Evolutionary conservation across 2,329 filamentous ascomycete species (phyloP), one percentile per base, ranked within the genome.

Genomic region (Talaromyces sp.): DNA sequence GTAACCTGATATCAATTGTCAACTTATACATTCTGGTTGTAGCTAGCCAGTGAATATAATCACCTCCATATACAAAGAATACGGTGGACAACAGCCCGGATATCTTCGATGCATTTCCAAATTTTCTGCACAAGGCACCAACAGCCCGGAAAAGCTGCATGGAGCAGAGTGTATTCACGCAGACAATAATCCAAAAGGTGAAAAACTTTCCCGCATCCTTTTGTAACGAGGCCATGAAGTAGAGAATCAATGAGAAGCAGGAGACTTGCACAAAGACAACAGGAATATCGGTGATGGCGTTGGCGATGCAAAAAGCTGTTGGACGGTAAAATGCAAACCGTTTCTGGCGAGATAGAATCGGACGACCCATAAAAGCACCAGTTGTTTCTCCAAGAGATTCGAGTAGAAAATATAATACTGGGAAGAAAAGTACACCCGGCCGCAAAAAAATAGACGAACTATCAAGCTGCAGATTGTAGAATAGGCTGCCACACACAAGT

Each of bases 301-400:
- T 81, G 3, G 82, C 82, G 38, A 85, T 78, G 19, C 82, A 82
- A 53, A 82, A 84, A 2, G 84, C 84, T 0, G 82, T 77, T 0
- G 84, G 84, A 13, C 81, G 82, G 63, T 88, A 88, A 71, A 89
- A 89, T 0, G 84, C 84, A 64, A 88, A 89, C 7, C 81, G 82
- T 67, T 88, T 88, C 70, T 89, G 86, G 67, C 88, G 88, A 19
- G 87, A 77, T 21, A 89, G 73, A 63, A 89, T 88, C 0, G 86
- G 86, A 55, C 86, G 83, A 3, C 82, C 82, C 65, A 82, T 78
- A 64, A 88, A 89, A 0, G 85, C 83, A 1, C 81, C 75, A 0
- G 85, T 84, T 14, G 84, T 79, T 65, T 88, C 84, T 2, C 82
- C 81, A 50, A 87, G 69, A 2, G 84, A 82, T 27, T 86, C 76